Evolutionary conservation across 768 basidiomycete genomes (phyloP).

Genomic region (Neoboletus magnificus): DNA sequence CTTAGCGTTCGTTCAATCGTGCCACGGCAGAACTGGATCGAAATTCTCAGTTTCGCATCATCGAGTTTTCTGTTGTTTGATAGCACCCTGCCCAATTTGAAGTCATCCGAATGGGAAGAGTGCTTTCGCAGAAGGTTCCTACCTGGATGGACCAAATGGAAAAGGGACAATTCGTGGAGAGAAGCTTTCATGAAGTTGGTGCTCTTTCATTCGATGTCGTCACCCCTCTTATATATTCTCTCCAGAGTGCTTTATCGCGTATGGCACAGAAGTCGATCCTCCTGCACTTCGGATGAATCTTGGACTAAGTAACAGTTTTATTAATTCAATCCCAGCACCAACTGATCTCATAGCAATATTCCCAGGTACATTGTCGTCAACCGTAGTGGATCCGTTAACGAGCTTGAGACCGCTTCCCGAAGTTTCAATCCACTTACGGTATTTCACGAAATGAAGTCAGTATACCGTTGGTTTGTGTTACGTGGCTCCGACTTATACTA

Average conservation of each 20-base stretch:
- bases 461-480: background rate
- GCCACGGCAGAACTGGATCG: slow-evolving; percentile 78
- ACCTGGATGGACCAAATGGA: slow-evolving; percentile 74
- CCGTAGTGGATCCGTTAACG: slow-evolving; percentile 72
- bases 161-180: slow-evolving; percentile 61
- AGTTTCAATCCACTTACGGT: slow-evolving; percentile 61
- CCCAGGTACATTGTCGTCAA: slow-evolving; percentile 70
- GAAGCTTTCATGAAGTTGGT: slow-evolving; percentile 63
- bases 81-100: slow-evolving; percentile 65
- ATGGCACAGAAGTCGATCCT: slow-evolving; percentile 64
- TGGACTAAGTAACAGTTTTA: slow-evolving; percentile 67
- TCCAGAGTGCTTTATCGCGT: slow-evolving; percentile 58
- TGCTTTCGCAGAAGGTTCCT: slow-evolving; percentile 68
- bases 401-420: slow-evolving; percentile 64
- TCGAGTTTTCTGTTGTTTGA: slow-evolving; percentile 65
- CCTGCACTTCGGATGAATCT: slow-evolving; percentile 76
- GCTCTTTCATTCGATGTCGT: slow-evolving; percentile 1
- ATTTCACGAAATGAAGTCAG: slow-evolving; percentile 78
- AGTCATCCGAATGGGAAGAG: slow-evolving; percentile 68
- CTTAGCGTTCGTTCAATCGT: slow-evolving; percentile 62
- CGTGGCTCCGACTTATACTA: slow-evolving; percentile 3
- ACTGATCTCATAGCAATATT: background rate
- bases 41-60: slow-evolving; percentile 61
- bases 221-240: slow-evolving; percentile 6
- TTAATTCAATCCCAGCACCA: background rate